These are phyloP conservation scores for Mucor racemosus DNA, from an alignment of 371 early-diverging fungal species.

Conservation along the genomic window DNA sequence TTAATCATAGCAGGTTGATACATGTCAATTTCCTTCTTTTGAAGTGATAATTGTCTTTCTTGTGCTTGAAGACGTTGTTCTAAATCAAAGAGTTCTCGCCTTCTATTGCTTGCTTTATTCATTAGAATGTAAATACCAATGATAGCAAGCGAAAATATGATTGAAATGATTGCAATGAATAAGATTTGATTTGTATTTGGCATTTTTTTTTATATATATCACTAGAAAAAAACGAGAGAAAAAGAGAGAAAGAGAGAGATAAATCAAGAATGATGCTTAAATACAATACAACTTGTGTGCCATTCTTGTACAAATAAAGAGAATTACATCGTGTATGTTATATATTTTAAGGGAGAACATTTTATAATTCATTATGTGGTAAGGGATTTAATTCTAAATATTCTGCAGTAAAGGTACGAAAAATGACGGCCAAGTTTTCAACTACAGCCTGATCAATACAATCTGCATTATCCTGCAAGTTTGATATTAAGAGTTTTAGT, in stretches of 20 bases:
- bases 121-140: conserved; percentile 16
- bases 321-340: not conserved
- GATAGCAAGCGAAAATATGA: conserved; percentile 20
- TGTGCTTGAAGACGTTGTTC: conserved; percentile 26
- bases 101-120: conserved; percentile 13
- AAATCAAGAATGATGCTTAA: not conserved
- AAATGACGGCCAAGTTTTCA: conserved; percentile 57
- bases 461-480: conserved; percentile 30
- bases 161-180: conserved; percentile 24
- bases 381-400: conserved; percentile 55
- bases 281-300: not conserved
- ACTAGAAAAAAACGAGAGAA: not conserved
- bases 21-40: conserved; percentile 1
- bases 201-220: conserved; percentile 8
- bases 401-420: conserved; percentile 60
- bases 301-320: conserved; percentile 9
- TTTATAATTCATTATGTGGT: conserved; percentile 34
- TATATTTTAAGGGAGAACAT: conserved; percentile 3
- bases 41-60: conserved; percentile 6
- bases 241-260: not conserved
- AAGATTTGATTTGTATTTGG: conserved; percentile 20
- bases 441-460: conserved; percentile 51
- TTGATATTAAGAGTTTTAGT: not conserved
- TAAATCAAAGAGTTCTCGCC: conserved; percentile 19
- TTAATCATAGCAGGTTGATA: conserved; percentile 29